Evolutionary conservation across 2,329 filamentous ascomycete species (phyloP).

Genomic region (Arthrobotrys sinensis): DNA sequence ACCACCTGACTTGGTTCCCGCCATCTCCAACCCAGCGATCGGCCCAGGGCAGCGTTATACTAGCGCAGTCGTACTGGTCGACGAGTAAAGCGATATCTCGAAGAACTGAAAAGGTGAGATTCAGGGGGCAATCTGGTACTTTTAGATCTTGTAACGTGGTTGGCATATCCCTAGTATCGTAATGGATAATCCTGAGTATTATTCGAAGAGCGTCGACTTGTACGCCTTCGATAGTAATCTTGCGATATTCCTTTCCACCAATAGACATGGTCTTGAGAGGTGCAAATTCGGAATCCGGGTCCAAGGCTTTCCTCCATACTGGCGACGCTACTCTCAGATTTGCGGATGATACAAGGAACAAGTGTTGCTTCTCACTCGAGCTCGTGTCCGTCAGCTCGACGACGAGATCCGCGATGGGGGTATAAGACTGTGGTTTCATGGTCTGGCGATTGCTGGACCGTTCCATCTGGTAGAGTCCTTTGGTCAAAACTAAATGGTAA

Average conservation of each 20-base stretch:
- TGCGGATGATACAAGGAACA: conserved; percentile 27
- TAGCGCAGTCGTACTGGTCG: conserved; percentile 33
- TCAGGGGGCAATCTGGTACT: too few relatives aligned
- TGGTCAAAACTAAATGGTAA: too few relatives aligned
- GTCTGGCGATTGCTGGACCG: neutral
- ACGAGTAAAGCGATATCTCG: conserved; percentile 28
- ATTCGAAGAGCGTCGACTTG: neutral
- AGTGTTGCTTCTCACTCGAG: neutral
- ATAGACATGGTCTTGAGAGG: conserved; percentile 6
- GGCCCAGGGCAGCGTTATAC: conserved; percentile 1
- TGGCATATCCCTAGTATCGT: conserved; percentile 6
- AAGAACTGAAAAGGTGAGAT: neutral
- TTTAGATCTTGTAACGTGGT: neutral
- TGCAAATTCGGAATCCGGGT: conserved; percentile 36
- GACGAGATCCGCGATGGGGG: conserved; percentile 26
- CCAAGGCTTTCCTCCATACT: conserved; percentile 39
- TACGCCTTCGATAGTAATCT: conserved; percentile 8
- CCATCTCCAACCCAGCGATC: conserved; percentile 10
- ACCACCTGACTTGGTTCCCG: neutral
- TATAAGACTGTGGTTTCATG: conserved; percentile 17
- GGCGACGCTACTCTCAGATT: conserved; percentile 31
- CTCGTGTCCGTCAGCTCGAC: conserved; percentile 7
- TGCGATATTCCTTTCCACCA: conserved; percentile 17
- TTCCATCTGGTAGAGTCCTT: too few relatives aligned
- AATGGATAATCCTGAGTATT: conserved; percentile 46